Evolutionary conservation across 257 asterid genomes (phyloP).

Genomic region (Knoxia roxburghii): DNA sequence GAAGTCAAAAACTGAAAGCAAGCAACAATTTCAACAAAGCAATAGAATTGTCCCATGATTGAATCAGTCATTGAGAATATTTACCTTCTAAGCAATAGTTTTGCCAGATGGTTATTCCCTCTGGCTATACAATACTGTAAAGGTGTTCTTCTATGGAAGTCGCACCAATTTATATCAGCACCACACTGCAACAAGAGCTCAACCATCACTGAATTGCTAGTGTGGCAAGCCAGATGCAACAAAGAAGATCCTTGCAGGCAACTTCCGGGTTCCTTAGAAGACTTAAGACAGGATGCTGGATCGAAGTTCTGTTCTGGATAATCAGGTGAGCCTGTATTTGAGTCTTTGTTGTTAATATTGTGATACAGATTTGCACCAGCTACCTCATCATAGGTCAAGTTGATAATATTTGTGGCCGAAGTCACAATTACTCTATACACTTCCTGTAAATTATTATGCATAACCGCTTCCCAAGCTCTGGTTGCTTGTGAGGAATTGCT

Average conservation of each 20-base stretch:
- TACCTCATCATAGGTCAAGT: slow-evolving; percentile 55
- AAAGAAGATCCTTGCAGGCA: slow-evolving; percentile 76
- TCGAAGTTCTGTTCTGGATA: slow-evolving; percentile 36
- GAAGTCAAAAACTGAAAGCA: neutral
- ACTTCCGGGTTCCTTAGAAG: slow-evolving; percentile 37
- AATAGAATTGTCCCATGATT: neutral
- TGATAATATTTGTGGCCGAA: slow-evolving; percentile 56
- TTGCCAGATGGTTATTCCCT: slow-evolving; percentile 73
- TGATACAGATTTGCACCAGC: slow-evolving; percentile 38
- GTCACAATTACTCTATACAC: slow-evolving; percentile 52
- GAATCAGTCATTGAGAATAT: neutral
- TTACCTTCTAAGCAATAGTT: slow-evolving; percentile 87
- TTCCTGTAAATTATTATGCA: slow-evolving; percentile 56
- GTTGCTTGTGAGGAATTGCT: slow-evolving; percentile 30
- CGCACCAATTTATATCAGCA: slow-evolving; percentile 71
- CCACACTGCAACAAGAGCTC: slow-evolving; percentile 92
- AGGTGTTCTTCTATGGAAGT: slow-evolving; percentile 85
- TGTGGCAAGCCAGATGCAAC: slow-evolving; percentile 85
- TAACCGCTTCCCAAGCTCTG: slow-evolving; percentile 86
- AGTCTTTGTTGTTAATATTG: slow-evolving; percentile 27
- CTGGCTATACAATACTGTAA: slow-evolving; percentile 78
- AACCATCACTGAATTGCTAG: slow-evolving; percentile 64
- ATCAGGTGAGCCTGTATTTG: slow-evolving; percentile 27
- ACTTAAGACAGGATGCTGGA: slow-evolving; percentile 47
- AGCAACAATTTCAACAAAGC: neutral